Percentiles rank a stretch among this genome's conserved stretches.
Conservation (phyloP, 148 eudicot species). For the Cornus suecica region DNA sequence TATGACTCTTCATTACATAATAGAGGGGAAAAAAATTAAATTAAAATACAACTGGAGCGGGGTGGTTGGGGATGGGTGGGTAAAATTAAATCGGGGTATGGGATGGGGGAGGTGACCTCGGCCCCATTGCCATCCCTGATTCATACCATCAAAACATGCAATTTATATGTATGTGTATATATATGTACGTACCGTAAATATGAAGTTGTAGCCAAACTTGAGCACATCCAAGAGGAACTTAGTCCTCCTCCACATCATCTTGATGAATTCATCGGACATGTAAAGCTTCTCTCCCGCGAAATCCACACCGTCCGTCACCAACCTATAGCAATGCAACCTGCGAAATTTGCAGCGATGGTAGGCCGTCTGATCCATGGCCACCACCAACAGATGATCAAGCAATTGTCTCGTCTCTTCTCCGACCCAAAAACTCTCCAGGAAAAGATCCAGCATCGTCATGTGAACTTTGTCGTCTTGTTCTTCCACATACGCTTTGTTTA, state of each 20-base stretch:
- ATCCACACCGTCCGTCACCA: slow-evolving; percentile 22
- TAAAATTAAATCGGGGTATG: too few species aligned
- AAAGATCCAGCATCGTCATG: slow-evolving; percentile 60
- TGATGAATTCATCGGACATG: slow-evolving; percentile 68
- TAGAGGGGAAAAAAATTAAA: too few species aligned
- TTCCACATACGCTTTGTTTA: slow-evolving; percentile 61
- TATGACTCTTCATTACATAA: too few species aligned
- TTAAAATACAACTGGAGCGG: too few species aligned
- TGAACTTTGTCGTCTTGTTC: slow-evolving; percentile 9
- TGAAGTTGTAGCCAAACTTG: slow-evolving; percentile 56
- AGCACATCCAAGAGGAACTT: slow-evolving; percentile 53
- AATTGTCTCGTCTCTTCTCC: slow-evolving; percentile 61
- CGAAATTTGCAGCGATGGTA: slow-evolving; percentile 58
- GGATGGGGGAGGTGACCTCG: too few species aligned
- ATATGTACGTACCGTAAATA: slow-evolving; percentile 58
- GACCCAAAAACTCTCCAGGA: slow-evolving; percentile 71
- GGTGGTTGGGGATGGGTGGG: too few species aligned
- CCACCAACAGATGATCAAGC: slow-evolving; percentile 50
- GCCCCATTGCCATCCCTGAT: too few species aligned
- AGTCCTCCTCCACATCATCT: slow-evolving; percentile 89
- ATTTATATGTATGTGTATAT: background rate
- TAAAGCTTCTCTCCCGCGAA: slow-evolving; percentile 41
- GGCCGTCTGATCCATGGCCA: slow-evolving; percentile 71
- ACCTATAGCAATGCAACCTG: slow-evolving; percentile 54
- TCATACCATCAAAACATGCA: too few species aligned